These are phyloP conservation scores for Colletotrichum limetticola DNA, from an alignment of 2,329 filamentous ascomycete species.

Conservation along the genomic window DNA sequence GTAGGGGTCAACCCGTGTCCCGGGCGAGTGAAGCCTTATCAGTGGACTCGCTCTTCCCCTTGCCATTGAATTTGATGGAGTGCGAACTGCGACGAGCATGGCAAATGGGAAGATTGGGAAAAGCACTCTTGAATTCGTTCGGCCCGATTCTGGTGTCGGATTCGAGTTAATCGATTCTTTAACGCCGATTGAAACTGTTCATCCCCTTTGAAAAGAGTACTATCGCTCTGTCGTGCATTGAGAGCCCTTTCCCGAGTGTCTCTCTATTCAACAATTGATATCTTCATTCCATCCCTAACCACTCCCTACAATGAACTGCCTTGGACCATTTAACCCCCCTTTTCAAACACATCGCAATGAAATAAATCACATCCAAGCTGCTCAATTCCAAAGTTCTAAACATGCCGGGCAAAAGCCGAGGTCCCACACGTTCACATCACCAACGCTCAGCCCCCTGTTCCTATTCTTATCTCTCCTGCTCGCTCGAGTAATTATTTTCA, in stretches of 20 bases:
- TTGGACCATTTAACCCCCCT: not conserved
- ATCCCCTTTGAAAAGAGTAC: no score
- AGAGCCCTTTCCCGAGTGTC: no score
- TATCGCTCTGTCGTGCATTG: no score
- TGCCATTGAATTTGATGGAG: not conserved
- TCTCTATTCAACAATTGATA: no score
- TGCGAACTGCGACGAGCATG: not conserved
- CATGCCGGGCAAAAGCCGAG: conserved; percentile 29
- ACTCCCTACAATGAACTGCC: not conserved
- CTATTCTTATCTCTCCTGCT: not conserved
- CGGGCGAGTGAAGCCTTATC: not conserved
- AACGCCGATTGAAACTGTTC: not conserved
- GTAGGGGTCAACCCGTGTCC: not conserved
- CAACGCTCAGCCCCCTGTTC: not conserved
- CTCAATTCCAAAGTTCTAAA: not conserved
- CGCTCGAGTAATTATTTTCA: no score
- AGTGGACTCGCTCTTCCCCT: not conserved
- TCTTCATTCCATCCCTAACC: no score
- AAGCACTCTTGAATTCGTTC: not conserved
- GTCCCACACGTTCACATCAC: not conserved
- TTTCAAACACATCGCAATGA: not conserved
- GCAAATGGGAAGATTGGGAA: not conserved
- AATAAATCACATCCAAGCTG: not conserved
- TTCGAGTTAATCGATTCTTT: not conserved
- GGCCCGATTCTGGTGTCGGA: not conserved